Evolutionary conservation across 2,329 filamentous ascomycete species (phyloP).

Genomic region (Alternaria dauci): DNA sequence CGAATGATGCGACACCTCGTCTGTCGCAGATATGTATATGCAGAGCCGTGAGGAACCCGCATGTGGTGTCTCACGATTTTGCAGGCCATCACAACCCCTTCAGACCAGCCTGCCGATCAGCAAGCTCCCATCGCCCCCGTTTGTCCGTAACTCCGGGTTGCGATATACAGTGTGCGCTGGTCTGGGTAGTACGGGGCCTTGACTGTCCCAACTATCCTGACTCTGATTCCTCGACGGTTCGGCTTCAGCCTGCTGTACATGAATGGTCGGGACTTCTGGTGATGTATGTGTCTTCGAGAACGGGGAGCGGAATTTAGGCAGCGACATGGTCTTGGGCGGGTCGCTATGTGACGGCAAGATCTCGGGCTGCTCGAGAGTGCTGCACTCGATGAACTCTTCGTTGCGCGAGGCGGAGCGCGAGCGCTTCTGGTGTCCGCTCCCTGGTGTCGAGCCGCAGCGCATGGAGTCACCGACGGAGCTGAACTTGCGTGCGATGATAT

Average conservation of each 20-base stretch:
- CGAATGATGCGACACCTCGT: neutral
- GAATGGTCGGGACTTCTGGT: constrained; percentile 30
- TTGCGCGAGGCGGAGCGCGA: constrained; percentile 27
- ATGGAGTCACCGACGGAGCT: constrained; percentile 27
- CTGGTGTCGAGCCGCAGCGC: constrained; percentile 22
- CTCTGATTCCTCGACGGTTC: constrained; percentile 33
- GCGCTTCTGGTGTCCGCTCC: constrained; percentile 17
- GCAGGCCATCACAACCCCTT: constrained; percentile 20
- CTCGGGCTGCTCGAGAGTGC: constrained; percentile 13
- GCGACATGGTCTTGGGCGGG: constrained; percentile 9
- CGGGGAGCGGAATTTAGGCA: constrained; percentile 21
- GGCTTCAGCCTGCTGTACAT: constrained; percentile 34
- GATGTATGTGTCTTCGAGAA: constrained; percentile 21
- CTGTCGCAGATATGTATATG: neutral
- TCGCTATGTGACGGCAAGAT: neutral
- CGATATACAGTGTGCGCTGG: constrained; percentile 28
- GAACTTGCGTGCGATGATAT: constrained; percentile 39
- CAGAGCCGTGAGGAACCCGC: neutral
- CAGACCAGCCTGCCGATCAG: constrained; percentile 30
- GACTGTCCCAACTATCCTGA: constrained; percentile 30
- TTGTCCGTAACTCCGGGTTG: constrained; percentile 15
- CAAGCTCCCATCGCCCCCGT: constrained; percentile 25
- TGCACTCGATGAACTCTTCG: constrained; percentile 32
- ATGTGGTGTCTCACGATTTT: neutral
- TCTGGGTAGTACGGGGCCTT: constrained; percentile 26